These are phyloP conservation scores for Gaeumannomyces sp. DNA, from an alignment of 2,329 filamentous ascomycete genomes.

Conservation along the genomic window DNA sequence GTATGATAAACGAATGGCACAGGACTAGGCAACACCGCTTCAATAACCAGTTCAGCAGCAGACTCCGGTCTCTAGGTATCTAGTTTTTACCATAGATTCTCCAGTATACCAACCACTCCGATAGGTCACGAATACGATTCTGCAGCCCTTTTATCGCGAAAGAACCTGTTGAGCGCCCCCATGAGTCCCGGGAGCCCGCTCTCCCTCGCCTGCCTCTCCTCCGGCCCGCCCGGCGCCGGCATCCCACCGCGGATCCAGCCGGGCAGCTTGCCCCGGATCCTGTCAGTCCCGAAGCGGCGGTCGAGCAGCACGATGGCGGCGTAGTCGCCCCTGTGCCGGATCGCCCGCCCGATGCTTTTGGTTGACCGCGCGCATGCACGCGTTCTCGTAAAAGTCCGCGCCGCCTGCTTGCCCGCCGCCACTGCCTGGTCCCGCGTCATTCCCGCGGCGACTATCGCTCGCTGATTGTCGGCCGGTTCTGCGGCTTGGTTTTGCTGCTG, in stretches of 20 bases:
- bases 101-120: neutral
- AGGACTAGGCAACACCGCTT: too few relatives aligned
- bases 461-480: neutral
- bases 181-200: slow-evolving; percentile 50
- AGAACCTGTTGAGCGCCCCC: slow-evolving; percentile 51
- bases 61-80: too few relatives aligned
- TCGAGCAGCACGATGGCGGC: slow-evolving; percentile 86
- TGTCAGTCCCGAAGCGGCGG: slow-evolving; percentile 64
- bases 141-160: slow-evolving; percentile 41
- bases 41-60: too few relatives aligned
- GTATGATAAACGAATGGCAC: too few relatives aligned
- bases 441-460: slow-evolving; percentile 7
- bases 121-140: neutral
- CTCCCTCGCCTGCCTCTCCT: slow-evolving; percentile 28
- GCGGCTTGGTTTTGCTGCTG: slow-evolving; percentile 10
- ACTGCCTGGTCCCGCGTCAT: slow-evolving; percentile 25
- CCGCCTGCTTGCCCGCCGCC: slow-evolving; percentile 45
- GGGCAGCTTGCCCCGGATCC: slow-evolving; percentile 75
- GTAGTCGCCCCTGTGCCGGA: slow-evolving; percentile 82
- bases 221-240: slow-evolving; percentile 29
- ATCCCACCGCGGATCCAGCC: slow-evolving; percentile 79
- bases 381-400: slow-evolving; percentile 87
- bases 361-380: slow-evolving; percentile 94
- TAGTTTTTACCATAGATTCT: neutral
- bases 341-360: slow-evolving; percentile 91